Conservation (phyloP, 306 rosid species). For the Citrullus mucosospermus region DNA sequence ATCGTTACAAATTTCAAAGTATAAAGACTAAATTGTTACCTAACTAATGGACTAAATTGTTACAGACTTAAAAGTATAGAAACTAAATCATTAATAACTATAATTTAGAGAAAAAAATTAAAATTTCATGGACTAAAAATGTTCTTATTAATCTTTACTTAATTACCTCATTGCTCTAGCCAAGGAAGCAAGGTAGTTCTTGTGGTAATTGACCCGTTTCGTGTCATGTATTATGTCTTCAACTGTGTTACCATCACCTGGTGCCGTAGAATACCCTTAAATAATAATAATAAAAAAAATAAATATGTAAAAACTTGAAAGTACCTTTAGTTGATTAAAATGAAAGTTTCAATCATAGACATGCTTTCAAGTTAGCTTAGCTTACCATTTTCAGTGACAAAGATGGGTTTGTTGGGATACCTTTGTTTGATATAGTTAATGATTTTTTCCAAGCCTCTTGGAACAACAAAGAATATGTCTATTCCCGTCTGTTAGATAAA, state of each 20-base stretch:
- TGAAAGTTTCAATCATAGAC: too few relatives aligned
- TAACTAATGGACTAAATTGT: too few relatives aligned
- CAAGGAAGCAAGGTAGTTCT: constrained; percentile 41
- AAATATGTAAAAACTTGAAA: not conserved
- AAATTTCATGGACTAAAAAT: too few relatives aligned
- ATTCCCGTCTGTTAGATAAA: constrained; percentile 37
- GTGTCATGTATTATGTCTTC: constrained; percentile 27
- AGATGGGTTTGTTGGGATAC: constrained; percentile 38
- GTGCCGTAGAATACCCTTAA: not conserved
- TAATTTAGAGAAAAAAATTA: too few relatives aligned
- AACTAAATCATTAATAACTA: too few relatives aligned
- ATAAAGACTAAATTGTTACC: too few relatives aligned
- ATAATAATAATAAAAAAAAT: too few relatives aligned
- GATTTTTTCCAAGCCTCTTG: constrained; percentile 39
- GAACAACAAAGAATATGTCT: constrained; percentile 38
- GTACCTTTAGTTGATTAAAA: not conserved
- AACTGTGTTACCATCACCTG: not conserved
- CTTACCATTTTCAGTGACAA: constrained; percentile 62
- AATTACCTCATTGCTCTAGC: constrained; percentile 42
- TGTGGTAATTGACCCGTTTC: constrained; percentile 35
- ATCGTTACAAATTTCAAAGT: too few relatives aligned
- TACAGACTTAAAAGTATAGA: too few relatives aligned
- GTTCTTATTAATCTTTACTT: too few relatives aligned
- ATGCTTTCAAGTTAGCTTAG: constrained; percentile 13
- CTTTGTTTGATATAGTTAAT: constrained; percentile 37